A percentile compares a stretch with the other conserved stretches of the same genome.
Conservation (phyloP, 148 eudicot species). For the Arbutus unedo region DNA sequence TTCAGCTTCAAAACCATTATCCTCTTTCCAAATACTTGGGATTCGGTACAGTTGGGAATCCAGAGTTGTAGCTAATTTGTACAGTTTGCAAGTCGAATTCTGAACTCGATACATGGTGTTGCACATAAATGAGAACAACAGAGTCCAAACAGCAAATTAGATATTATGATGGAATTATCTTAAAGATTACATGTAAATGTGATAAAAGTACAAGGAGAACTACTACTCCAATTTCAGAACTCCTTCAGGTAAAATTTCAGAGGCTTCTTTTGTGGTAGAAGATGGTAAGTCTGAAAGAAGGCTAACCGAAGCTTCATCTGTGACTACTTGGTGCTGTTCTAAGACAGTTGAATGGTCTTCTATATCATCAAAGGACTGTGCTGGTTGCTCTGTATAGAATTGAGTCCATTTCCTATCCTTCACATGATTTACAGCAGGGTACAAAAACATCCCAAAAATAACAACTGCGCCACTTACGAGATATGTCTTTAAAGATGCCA, state of each 20-base stretch:
- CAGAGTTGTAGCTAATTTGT: not conserved
- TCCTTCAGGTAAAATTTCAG: conserved; percentile 17
- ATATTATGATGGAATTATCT: not conserved
- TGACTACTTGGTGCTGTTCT: conserved; percentile 17
- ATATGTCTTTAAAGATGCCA: conserved; percentile 49
- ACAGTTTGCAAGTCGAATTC: not conserved
- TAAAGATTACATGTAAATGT: not conserved
- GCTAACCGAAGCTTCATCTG: conserved; percentile 39
- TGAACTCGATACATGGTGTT: not conserved
- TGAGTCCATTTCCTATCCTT: conserved; percentile 31
- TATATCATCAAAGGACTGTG: conserved; percentile 20
- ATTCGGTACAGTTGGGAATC: not conserved
- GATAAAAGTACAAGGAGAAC: not conserved
- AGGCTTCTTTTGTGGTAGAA: conserved; percentile 16
- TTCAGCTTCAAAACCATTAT: not conserved
- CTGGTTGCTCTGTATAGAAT: conserved; percentile 21
- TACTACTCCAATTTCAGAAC: conserved; percentile 22
- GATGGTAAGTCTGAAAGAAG: conserved; percentile 35
- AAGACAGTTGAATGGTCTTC: conserved; percentile 23
- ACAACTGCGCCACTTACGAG: conserved; percentile 47
- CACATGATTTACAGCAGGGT: conserved; percentile 35
- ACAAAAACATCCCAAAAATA: conserved; percentile 44
- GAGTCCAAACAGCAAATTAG: not conserved
- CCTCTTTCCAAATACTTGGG: not conserved
- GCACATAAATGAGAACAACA: not conserved